Percentiles rank a stretch among this genome's conserved stretches.
phyloP scores from a whole-genome alignment of 2,329 filamentous ascomycete species.

The Colletotrichum gigasporum region DNA sequence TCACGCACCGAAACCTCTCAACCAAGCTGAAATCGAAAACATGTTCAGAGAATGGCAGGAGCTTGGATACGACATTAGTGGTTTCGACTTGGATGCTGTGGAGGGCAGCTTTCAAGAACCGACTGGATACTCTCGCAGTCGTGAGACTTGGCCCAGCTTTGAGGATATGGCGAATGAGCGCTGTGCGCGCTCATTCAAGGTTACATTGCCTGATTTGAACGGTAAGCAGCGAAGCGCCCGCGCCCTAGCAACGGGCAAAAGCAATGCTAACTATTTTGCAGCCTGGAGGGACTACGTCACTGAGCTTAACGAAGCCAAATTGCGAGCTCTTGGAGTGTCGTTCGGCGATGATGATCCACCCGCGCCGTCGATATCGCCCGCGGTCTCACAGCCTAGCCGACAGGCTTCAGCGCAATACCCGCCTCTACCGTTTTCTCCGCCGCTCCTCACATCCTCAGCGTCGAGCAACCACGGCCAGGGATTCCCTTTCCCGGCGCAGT shows the following conservation, averaged over 20 bases:
- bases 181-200: constrained; percentile 61
- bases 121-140: constrained; percentile 68
- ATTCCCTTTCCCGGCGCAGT: constrained; percentile 65
- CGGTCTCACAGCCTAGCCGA: constrained; percentile 68
- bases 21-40: constrained; percentile 62
- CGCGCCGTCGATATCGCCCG: constrained; percentile 72
- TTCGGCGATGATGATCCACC: constrained; percentile 78
- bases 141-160: constrained; percentile 72
- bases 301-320: constrained; percentile 87
- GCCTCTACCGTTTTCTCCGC: constrained; percentile 83
- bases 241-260: no score
- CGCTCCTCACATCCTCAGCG: constrained; percentile 81
- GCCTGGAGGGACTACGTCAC: constrained; percentile 81
- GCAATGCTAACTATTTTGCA: constrained; percentile 38
- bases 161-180: constrained; percentile 68
- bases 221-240: no score
- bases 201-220: constrained; percentile 76
- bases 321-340: constrained; percentile 89
- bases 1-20: constrained; percentile 63
- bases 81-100: constrained; percentile 68
- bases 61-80: constrained; percentile 73
- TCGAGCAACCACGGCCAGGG: constrained; percentile 72
- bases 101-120: constrained; percentile 36
- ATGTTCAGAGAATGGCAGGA: constrained; percentile 75
- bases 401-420: constrained; percentile 80